phyloP scores from a whole-genome alignment of 805 yeast species.

The Saturnispora quitensis region DNA sequence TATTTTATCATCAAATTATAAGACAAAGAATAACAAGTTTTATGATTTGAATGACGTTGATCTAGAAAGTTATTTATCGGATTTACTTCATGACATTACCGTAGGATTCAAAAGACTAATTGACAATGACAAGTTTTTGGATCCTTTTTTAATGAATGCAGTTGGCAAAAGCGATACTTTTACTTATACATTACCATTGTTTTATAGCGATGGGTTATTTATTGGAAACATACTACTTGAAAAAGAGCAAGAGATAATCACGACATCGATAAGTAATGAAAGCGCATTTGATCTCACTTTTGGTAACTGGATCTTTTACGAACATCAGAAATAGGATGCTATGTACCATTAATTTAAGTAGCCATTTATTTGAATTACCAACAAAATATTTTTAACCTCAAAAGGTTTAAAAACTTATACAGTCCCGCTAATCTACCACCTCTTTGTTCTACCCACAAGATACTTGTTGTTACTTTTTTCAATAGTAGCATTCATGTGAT shows the following conservation, averaged over 20 bases:
- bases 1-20: constrained; percentile 5
- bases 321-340: neutral
- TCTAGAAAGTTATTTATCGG: neutral
- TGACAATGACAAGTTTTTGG: neutral
- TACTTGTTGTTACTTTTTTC: constrained; percentile 3
- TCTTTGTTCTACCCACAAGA: constrained; percentile 3
- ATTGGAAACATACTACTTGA: constrained; percentile 12
- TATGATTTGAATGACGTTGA: neutral
- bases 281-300: neutral
- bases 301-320: constrained; percentile 3
- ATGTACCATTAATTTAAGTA: too few relatives aligned
- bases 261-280: neutral
- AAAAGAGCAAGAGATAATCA: constrained; percentile 9
- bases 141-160: constrained; percentile 2
- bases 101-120: constrained; percentile 8
- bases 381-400: neutral
- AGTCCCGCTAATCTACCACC: constrained; percentile 1
- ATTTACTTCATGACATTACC: constrained; percentile 2
- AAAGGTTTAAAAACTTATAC: neutral
- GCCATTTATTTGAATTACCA: neutral
- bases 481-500: constrained; percentile 7
- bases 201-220: constrained; percentile 10
- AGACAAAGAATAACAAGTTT: neutral
- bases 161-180: constrained; percentile 8
- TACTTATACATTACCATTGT: constrained; percentile 8